Percentiles rank a stretch among this genome's conserved stretches.
Evolutionary conservation across 177 flowering plant species (phyloP).

Genomic region (Vitis hybrid): DNA sequence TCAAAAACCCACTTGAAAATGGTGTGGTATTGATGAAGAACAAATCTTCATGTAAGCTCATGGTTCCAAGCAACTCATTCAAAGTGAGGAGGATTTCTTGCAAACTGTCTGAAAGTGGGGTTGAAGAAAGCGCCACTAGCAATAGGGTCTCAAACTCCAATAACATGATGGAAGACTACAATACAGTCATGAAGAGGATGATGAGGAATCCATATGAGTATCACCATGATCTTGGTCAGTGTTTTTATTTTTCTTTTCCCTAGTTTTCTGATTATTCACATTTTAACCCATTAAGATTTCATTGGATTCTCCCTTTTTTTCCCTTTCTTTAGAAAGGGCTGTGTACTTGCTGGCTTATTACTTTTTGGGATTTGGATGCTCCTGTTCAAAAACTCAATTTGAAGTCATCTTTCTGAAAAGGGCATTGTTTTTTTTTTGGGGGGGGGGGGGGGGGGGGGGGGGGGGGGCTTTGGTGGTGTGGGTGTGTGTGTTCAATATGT

Average conservation of each 20-base stretch:
- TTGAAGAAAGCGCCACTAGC: slow-evolving; percentile 30
- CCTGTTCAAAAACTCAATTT: too few relatives aligned
- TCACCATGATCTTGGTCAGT: slow-evolving; percentile 85
- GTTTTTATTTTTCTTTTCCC: neutral
- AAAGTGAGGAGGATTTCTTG: slow-evolving; percentile 31
- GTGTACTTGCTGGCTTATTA: too few relatives aligned
- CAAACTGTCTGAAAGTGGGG: slow-evolving; percentile 31
- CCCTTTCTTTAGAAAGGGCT: too few relatives aligned
- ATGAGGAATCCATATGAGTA: slow-evolving; percentile 97
- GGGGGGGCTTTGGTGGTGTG: too few relatives aligned
- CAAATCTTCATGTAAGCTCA: slow-evolving; percentile 6
- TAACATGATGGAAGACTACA: slow-evolving; percentile 76
- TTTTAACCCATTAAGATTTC: neutral
- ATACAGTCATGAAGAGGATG: slow-evolving; percentile 81
- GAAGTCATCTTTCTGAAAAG: too few relatives aligned
- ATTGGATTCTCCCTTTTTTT: too few relatives aligned
- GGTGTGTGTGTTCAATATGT: too few relatives aligned
- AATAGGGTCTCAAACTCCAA: slow-evolving; percentile 11
- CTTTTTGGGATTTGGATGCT: too few relatives aligned
- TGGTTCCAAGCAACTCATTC: slow-evolving; percentile 10
- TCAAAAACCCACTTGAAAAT: slow-evolving; percentile 23
- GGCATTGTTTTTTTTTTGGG: too few relatives aligned
- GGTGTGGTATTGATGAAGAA: slow-evolving; percentile 7
- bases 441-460: too few relatives aligned
- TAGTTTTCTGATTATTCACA: neutral